These are phyloP conservation scores for Colletotrichum agaves DNA, from an alignment of 2,329 filamentous ascomycete species.

Conservation along the genomic window DNA sequence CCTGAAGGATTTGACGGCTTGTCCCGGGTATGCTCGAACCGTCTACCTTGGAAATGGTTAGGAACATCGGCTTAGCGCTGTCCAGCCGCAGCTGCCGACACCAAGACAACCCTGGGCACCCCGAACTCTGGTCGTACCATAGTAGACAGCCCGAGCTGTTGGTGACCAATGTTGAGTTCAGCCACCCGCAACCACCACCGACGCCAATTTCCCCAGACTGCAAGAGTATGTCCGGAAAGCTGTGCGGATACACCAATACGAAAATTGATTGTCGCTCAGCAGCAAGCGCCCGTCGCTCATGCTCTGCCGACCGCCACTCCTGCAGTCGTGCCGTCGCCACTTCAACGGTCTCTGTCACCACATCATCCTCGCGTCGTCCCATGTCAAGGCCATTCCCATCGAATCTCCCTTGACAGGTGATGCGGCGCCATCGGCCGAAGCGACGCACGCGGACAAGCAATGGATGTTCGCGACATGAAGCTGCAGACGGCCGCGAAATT, in stretches of 20 bases:
- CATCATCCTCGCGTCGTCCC: constrained; percentile 19
- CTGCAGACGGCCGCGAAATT: background rate
- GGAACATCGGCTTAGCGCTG: background rate
- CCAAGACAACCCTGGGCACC: background rate
- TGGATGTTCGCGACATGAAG: background rate
- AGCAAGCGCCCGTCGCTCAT: constrained; percentile 3
- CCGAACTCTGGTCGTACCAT: background rate
- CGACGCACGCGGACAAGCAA: constrained; percentile 2
- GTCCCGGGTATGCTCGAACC: background rate
- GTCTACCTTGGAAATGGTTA: background rate
- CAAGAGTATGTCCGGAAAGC: background rate
- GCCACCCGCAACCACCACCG: constrained; percentile 8
- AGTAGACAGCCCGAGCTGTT: background rate
- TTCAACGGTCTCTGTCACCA: constrained; percentile 7
- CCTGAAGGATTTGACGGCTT: background rate
- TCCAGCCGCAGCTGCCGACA: background rate
- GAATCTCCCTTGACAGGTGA: constrained; percentile 3
- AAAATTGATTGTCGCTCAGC: background rate
- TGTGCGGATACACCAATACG: constrained; percentile 10
- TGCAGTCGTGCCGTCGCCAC: background rate
- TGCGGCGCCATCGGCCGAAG: constrained; percentile 17
- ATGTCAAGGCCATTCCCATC: constrained; percentile 1
- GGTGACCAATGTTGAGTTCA: constrained; percentile 4
- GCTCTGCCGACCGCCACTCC: background rate
- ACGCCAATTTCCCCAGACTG: background rate